A percentile compares a stretch with the other conserved stretches of the same genome.
Conservation (phyloP, 139 green algal species). For the Picocystis salinarum region DNA sequence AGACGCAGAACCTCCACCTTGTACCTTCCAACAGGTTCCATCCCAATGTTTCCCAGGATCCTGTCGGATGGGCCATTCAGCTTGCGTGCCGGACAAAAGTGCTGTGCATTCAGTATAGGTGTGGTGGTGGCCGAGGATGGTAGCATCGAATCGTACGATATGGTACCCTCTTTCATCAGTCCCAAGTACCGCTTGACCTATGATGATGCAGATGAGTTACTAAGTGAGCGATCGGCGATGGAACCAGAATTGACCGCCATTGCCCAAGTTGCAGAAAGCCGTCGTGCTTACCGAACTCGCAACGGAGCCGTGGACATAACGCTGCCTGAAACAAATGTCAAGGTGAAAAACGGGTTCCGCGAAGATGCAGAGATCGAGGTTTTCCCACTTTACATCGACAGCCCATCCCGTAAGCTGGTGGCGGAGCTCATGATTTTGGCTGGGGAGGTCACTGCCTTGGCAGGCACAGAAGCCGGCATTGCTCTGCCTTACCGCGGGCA, state of each 20-base stretch:
- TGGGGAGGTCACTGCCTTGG: slow-evolving; percentile 30
- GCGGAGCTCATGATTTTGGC: slow-evolving; percentile 79
- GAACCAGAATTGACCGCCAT: slow-evolving; percentile 19
- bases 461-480: slow-evolving; percentile 21
- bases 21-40: slow-evolving; percentile 54
- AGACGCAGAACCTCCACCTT: slow-evolving; percentile 29
- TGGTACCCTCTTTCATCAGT: slow-evolving; percentile 25
- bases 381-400: too few species aligned
- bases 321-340: slow-evolving; percentile 1
- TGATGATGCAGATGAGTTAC: slow-evolving; percentile 40
- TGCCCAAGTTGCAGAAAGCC: background rate
- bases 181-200: slow-evolving; percentile 50
- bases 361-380: too few species aligned
- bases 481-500: slow-evolving; percentile 58
- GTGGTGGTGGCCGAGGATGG: slow-evolving; percentile 33
- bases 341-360: too few species aligned
- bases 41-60: slow-evolving; percentile 62
- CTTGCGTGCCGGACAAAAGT: slow-evolving; percentile 18
- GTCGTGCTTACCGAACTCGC: background rate
- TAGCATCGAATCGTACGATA: slow-evolving; percentile 15
- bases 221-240: slow-evolving; percentile 9
- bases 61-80: slow-evolving; percentile 62
- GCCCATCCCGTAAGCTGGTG: slow-evolving; percentile 20
- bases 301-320: background rate
- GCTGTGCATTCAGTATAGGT: slow-evolving; percentile 33